Base-by-base conservation (phyloP, 2,329 filamentous ascomycete species). In the Lasiodiplodia citricola region DNA sequence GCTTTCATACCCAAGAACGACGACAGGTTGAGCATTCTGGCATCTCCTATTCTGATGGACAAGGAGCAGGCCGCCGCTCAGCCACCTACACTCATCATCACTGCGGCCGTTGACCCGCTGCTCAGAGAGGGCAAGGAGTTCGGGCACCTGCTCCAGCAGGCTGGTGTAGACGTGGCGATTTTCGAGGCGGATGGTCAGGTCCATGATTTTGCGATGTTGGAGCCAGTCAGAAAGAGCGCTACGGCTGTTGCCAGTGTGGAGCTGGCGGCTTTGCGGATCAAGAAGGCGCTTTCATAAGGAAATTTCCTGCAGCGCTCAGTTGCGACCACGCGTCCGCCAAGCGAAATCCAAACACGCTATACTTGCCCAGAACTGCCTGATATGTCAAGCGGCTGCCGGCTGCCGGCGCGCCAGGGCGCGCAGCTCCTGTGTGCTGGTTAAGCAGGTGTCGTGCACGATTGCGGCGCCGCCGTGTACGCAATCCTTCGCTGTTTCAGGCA, bases 401-500 rank as follows among this genome's bases (percentile, higher is more conserved):
- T 52, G 60, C 47, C 60, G 44, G 60, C 11, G 44, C 60, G 60
- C 47, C 60, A 28, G 60, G 5, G 44, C 60, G 21, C 21, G 37
- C 47, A 28, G 60, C 47, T 37, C 60, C 8, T 50, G n/a, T 31
- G 47, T 52, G 60, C 47, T 16, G 10, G 18, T 38, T n/a, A 5
- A 21, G 6, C 18, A 28, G 14, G 25, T 51, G 23, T 47, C n/a
- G 41, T 31, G 16, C 38, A 23, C 18, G 50, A 31, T 23, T 2
- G 50, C 58, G 58, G 41, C 47, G 28, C 58, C 41, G 44, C 16
- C 44, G n/a, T 18, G 44, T 64, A 50, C 60, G 60, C 44, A 52
- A 64, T 52, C 60, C 60, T 52, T 64, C 44, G 60, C 60, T 51
- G 60, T 25, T 64, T 64, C 60, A 31, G 60, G 60, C 44, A 64